These are phyloP conservation scores for Penicillium angulare DNA, from an alignment of 495 filamentous ascomycete genomes.

Conservation along the genomic window DNA sequence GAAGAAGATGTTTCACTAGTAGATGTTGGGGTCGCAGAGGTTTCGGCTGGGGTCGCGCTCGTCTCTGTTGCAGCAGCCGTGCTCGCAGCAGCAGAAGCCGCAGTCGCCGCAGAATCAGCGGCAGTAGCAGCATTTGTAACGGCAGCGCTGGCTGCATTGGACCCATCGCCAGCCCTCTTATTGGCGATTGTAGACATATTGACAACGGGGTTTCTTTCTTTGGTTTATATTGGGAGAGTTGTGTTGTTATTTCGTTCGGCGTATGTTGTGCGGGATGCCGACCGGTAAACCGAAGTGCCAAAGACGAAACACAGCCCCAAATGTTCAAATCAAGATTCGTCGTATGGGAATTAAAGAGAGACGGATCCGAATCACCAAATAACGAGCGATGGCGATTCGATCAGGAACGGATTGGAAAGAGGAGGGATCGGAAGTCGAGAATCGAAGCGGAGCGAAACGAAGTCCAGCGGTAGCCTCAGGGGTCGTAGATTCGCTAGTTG, in stretches of 20 bases:
- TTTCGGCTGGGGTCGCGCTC: background rate
- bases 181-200: background rate
- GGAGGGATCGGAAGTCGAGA: background rate
- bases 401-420: slow-evolving; percentile 9
- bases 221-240: background rate
- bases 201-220: background rate
- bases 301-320: too few relatives aligned
- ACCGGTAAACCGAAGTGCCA: too few relatives aligned
- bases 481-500: background rate
- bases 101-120: background rate
- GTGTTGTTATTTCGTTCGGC: background rate
- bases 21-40: slow-evolving; percentile 10
- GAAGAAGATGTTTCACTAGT: slow-evolving; percentile 21
- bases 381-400: slow-evolving; percentile 19
- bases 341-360: background rate
- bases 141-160: background rate
- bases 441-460: background rate
- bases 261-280: background rate
- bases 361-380: background rate
- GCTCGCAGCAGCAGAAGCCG: background rate
- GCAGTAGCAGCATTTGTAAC: background rate
- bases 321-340: too few relatives aligned
- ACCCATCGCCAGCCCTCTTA: background rate
- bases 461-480: background rate
- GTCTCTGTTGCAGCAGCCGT: too few relatives aligned